Percentiles rank a stretch among this genome's conserved stretches.
Conservation (phyloP, 2,329 filamentous ascomycete species). For the Niveomyces coronatus region DNA sequence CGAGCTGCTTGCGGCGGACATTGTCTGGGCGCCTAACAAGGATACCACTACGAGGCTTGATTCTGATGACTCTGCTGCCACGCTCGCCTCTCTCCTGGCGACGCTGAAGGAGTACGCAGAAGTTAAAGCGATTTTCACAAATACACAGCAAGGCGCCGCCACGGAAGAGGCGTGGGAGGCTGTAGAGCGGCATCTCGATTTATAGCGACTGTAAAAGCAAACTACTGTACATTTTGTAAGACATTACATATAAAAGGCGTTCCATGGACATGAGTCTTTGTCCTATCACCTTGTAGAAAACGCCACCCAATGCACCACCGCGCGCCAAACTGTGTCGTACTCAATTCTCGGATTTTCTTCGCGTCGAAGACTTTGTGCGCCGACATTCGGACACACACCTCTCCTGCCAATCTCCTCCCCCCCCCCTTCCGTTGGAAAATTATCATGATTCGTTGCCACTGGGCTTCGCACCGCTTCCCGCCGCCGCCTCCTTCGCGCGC, state of each 20-base stretch:
- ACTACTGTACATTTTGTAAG: constrained; percentile 1
- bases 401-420: not conserved
- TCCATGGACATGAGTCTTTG: no score
- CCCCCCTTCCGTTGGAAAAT: not conserved
- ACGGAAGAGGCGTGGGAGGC: constrained; percentile 43
- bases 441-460: not conserved
- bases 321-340: no score
- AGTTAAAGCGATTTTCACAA: constrained; percentile 72
- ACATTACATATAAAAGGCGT: no score
- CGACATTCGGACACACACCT: no score
- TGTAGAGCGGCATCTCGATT: constrained; percentile 43
- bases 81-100: constrained; percentile 50
- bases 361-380: no score
- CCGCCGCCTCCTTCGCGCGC: not conserved
- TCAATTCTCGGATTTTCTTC: no score
- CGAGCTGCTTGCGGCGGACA: constrained; percentile 63
- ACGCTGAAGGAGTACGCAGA: constrained; percentile 56
- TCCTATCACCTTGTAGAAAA: constrained; percentile 1
- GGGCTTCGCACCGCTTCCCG: not conserved
- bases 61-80: constrained; percentile 41
- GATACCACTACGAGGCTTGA: constrained; percentile 62
- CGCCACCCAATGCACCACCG: constrained; percentile 7
- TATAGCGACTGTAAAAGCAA: constrained; percentile 19
- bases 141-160: constrained; percentile 43
- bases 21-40: constrained; percentile 75